phyloP scores from a whole-genome alignment of 2,329 filamentous ascomycete genomes.

The Blumeriella jaapii region DNA sequence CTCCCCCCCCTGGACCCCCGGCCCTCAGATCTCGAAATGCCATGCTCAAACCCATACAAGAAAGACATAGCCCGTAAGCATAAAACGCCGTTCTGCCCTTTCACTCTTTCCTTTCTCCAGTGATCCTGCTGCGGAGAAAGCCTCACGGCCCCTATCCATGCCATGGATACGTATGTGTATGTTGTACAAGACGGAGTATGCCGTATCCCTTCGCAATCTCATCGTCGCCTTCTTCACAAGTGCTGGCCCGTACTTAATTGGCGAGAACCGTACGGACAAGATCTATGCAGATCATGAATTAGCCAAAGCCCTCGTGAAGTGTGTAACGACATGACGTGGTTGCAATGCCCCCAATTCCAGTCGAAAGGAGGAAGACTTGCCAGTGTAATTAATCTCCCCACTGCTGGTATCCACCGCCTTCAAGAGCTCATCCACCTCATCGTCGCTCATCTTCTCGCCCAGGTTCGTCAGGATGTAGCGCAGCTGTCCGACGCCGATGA shows the following conservation, averaged over 20 bases:
- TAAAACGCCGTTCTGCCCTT: slow-evolving; percentile 6
- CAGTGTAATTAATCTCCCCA: slow-evolving; percentile 95
- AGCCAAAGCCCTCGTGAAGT: slow-evolving; percentile 7
- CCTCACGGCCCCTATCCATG: slow-evolving; percentile 13
- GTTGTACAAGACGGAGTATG: slow-evolving; percentile 17
- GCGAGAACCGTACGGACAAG: slow-evolving; percentile 79
- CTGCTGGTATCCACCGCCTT: slow-evolving; percentile 96
- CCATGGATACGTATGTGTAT: slow-evolving; percentile 13
- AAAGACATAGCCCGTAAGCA: not conserved
- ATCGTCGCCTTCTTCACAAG: not conserved
- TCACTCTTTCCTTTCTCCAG: too few species aligned
- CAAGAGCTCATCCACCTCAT: slow-evolving; percentile 96
- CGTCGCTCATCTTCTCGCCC: slow-evolving; percentile 98
- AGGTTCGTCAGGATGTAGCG: slow-evolving; percentile 97
- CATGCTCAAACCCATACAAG: slow-evolving; percentile 2
- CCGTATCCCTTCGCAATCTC: slow-evolving; percentile 4
- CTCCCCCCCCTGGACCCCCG: too few species aligned
- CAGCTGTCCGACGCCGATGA: slow-evolving; percentile 94
- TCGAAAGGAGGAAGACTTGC: slow-evolving; percentile 38
- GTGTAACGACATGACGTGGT: too few species aligned
- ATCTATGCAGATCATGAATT: slow-evolving; percentile 36
- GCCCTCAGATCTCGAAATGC: too few species aligned
- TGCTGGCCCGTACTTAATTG: slow-evolving; percentile 42
- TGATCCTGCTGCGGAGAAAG: slow-evolving; percentile 1
- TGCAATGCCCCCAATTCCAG: slow-evolving; percentile 1